Conservation (phyloP, 2,329 filamentous ascomycete genomes). For the Ceratocystiopsis brevicomis region DNA sequence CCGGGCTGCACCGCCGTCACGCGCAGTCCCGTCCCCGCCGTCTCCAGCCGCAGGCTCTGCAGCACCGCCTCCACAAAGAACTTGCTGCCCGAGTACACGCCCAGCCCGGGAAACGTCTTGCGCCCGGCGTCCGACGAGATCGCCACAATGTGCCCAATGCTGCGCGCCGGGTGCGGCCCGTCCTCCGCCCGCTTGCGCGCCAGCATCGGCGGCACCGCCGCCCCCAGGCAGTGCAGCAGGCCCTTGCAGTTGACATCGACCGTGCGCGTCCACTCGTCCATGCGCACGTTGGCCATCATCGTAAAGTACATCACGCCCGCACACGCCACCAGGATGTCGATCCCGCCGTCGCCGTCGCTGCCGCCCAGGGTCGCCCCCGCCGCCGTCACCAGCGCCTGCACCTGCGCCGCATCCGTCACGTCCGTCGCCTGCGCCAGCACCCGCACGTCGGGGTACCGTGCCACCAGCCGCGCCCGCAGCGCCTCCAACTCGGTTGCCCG, state of each 20-base stretch:
- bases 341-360: conserved; percentile 5
- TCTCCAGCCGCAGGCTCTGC: conserved; percentile 58
- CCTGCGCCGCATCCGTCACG: conserved; percentile 46
- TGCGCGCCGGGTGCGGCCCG: conserved; percentile 1
- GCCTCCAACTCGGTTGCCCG: conserved; percentile 48
- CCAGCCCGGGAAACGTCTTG: conserved; percentile 64
- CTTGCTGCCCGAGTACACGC: conserved; percentile 67
- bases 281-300: conserved; percentile 61
- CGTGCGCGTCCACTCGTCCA: conserved; percentile 61
- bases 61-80: conserved; percentile 73
- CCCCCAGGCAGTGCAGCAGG: conserved; percentile 51
- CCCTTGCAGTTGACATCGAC: conserved; percentile 81
- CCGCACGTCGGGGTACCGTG: conserved; percentile 32
- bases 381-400: conserved; percentile 43
- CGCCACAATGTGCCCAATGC: conserved; percentile 44
- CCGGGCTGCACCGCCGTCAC: conserved; percentile 63
- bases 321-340: conserved; percentile 64
- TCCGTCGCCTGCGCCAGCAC: conserved; percentile 53
- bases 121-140: conserved; percentile 69
- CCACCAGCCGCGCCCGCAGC: conserved; percentile 40
- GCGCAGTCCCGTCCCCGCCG: conserved; percentile 50
- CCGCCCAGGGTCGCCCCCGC: conserved; percentile 46
- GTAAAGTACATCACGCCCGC: conserved; percentile 82
- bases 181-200: conserved; percentile 27
- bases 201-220: conserved; percentile 54